Base-by-base conservation (phyloP, 2,329 filamentous ascomycete genomes). In the Torrubiellomyces zombiae region DNA sequence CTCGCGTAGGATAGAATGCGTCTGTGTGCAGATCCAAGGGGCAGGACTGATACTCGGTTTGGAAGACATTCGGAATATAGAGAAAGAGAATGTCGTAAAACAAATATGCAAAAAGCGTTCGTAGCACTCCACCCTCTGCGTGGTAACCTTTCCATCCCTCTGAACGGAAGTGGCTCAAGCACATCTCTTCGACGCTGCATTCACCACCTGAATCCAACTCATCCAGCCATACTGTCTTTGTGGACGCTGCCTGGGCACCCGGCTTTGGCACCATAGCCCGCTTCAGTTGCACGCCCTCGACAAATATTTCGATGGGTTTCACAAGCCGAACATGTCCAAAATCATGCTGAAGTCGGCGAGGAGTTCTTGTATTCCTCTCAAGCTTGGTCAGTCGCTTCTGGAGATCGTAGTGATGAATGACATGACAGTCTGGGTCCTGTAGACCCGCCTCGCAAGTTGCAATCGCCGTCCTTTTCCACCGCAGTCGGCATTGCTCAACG, bases 141-240 rank as follows among this genome's bases (percentile, higher is more conserved):
- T 98, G 89, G 43, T 86, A 94, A 8, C 89, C 89, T 47, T 93
- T 93, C 75, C 82, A 95, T 3, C 85, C 86, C 26, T 77, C 60
- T 7, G 64, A 60, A 16, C 80, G 73, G 49, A 95, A 95, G 55
- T 76, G 69, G 21, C 74, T 83, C 18, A 98, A 61, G 45, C 85
- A 94, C 83, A 98, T 93, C 28, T 69, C 76, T 53, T 98, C 89
- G 9, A 98, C 89, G 26, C 71, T 75, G 47, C 85, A 92, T 48
- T 89, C 77, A 12, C 65, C 70, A 17, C 65, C 63, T 7, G 58
- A 63, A 42, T 76, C 75, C 4, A 62, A 50, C 37, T 75, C 75
- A 41, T 95, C 83, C 1, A 94, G 55, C 89, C 89, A 98, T 21
- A 82, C 61, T 0, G 89, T 92, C 46, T 91, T 78, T 29, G 67